Base-by-base conservation (phyloP, 2,329 filamentous ascomycete species). In the Alternaria consortialis region DNA sequence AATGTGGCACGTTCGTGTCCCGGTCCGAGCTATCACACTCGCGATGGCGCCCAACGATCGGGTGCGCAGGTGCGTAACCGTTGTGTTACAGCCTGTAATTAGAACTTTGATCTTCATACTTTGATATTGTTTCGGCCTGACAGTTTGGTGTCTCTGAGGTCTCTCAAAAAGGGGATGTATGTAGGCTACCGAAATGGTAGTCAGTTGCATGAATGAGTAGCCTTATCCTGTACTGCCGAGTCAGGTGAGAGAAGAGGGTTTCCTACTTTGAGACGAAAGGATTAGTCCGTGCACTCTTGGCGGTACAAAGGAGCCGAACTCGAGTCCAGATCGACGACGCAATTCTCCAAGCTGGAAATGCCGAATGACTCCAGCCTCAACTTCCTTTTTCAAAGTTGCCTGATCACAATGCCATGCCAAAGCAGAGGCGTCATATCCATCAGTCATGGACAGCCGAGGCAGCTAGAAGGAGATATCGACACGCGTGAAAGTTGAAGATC, bases 21-120 rank as follows among this genome's bases (percentile, higher is more conserved):
- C 46, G 70, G 60, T 67, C 63, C 60, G 63, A 67, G 67, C 63
- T 65, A 20, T 50, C 62, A 46, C 36, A 27, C 43, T 52, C 47
- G 59, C 63, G 57, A 63, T 64, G 64, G 62, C 66, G 65, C 65
- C 62, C 65, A 65, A 68, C 66, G 63, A 66, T 69, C 59, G 52
- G 56, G 63, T 51, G 51, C 62, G 50, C 59, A 54, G 56, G 62
- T 51, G 51, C 62, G 47, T 46, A 55, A 61, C 67, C 67, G 66
- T 70, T 70, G 56, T 40, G 31, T 56, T 63, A 67, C 67, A 68
- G 67, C 65, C 57, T 65, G 52, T 56, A 51, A 62, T 53, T 61
- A 56, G 57, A 40, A 40, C 56, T 27, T 48, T 36, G 31, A 48
- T 51, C 48, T 31, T 23, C 34, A 53, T 23, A 52, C 31, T 47